Evolutionary conservation across 2,329 filamentous ascomycete species (phyloP).

Genomic region (Shiraia sp.): DNA sequence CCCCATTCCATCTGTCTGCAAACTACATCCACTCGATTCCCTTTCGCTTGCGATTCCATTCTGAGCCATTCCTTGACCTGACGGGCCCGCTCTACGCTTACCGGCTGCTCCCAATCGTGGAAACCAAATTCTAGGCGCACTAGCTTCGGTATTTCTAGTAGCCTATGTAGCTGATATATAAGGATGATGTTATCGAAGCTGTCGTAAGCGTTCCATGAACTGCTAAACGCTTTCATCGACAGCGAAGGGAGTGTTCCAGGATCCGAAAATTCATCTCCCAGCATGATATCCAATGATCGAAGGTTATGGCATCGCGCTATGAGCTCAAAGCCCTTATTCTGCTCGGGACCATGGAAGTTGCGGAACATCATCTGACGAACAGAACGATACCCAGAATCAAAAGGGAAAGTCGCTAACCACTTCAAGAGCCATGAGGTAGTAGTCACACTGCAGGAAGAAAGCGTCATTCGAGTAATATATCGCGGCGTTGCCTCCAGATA

Average conservation of each 20-base stretch:
- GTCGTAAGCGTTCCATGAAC: slow-evolving; percentile 8
- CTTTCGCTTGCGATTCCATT: slow-evolving; percentile 1
- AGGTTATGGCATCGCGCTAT: slow-evolving; percentile 5
- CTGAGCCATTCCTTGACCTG: slow-evolving; percentile 9
- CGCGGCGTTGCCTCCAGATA: slow-evolving; percentile 6
- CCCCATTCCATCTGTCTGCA: slow-evolving; percentile 9
- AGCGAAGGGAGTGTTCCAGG: slow-evolving; percentile 4
- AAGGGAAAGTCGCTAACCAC: slow-evolving; percentile 9
- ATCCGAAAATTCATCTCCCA: slow-evolving; percentile 6
- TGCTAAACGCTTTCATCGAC: slow-evolving; percentile 6
- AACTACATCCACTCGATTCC: slow-evolving; percentile 3
- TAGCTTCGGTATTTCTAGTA: slow-evolving; percentile 4
- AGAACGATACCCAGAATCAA: not conserved
- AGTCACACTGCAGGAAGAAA: not conserved
- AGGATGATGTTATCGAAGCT: slow-evolving; percentile 9
- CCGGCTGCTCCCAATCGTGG: slow-evolving; percentile 7
- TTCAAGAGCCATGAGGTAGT: slow-evolving; percentile 8
- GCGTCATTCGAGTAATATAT: slow-evolving; percentile 1
- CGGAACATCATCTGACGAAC: slow-evolving; percentile 8
- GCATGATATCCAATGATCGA: slow-evolving; percentile 4
- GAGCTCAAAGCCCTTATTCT: slow-evolving; percentile 8
- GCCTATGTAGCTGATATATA: slow-evolving; percentile 5
- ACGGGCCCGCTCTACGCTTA: slow-evolving; percentile 4
- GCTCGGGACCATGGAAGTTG: slow-evolving; percentile 12
- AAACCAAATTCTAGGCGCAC: slow-evolving; percentile 8